Evolutionary conservation across 495 filamentous ascomycete species (phyloP).

Genomic region (Penicillium desertorum): DNA sequence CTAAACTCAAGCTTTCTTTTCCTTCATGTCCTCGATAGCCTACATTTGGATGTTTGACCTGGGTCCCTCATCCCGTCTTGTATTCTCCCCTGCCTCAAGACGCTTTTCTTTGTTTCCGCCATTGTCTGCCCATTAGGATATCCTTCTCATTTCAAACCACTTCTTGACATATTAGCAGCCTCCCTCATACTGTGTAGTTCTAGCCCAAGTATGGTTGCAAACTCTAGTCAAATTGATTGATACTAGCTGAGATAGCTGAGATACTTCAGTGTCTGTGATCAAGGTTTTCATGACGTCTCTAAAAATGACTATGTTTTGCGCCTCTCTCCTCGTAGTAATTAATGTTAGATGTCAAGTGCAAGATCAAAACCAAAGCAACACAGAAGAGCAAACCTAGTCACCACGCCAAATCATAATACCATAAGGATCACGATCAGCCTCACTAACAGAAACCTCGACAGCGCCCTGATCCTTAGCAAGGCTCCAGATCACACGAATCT

Average conservation of each 20-base stretch:
- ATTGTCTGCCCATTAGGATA: conserved; percentile 27
- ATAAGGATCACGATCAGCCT: conserved; percentile 77
- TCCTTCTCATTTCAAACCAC: conserved; percentile 30
- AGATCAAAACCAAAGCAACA: background rate
- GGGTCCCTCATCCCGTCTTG: conserved; percentile 9
- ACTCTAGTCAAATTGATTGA: background rate
- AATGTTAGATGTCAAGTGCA: background rate
- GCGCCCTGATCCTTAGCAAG: conserved; percentile 36
- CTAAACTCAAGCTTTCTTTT: background rate
- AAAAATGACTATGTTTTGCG: background rate
- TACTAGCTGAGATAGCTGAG: background rate
- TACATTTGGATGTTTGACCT: conserved; percentile 1
- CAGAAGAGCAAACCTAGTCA: conserved; percentile 8
- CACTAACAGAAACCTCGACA: conserved; percentile 69
- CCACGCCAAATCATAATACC: conserved; percentile 60
- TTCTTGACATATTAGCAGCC: conserved; percentile 8
- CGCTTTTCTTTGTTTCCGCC: conserved; percentile 25
- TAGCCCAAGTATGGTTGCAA: background rate
- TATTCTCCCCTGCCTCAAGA: conserved; percentile 6
- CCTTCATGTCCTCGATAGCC: background rate
- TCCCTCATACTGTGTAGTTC: background rate
- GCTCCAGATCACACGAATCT: too few species aligned
- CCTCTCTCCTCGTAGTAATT: background rate
- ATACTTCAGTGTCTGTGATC: background rate
- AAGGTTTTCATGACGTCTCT: background rate